phyloP scores from a whole-genome alignment of 495 filamentous ascomycete genomes.

The Hypoxylon intermedium region DNA sequence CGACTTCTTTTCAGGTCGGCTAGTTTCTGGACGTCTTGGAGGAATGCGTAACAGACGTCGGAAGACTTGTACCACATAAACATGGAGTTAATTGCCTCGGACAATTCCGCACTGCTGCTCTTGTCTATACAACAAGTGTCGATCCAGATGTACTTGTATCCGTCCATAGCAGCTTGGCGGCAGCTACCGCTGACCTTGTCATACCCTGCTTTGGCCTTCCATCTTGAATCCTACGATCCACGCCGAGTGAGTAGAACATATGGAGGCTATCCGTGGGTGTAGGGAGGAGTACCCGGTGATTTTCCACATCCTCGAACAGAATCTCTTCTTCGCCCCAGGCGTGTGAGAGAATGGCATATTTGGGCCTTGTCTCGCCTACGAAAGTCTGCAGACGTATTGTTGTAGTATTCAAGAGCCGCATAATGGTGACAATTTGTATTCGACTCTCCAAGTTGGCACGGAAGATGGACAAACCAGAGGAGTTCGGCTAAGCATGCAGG shows the following conservation, averaged over 20 bases:
- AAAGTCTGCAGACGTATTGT: constrained; percentile 24
- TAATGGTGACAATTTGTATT: background rate
- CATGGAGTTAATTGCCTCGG: no score
- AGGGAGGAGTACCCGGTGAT: background rate
- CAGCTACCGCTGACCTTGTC: constrained; percentile 6
- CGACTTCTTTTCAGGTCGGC: no score
- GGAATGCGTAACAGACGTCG: constrained; percentile 42
- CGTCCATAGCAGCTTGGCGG: background rate
- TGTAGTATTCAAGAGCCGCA: constrained; percentile 33
- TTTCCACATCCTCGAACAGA: constrained; percentile 27
- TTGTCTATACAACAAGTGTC: constrained; percentile 50
- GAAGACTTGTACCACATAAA: constrained; percentile 42
- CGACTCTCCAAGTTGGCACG: no score
- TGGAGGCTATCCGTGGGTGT: background rate
- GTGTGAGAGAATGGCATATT: constrained; percentile 38
- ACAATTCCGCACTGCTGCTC: constrained; percentile 41
- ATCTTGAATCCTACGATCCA: background rate
- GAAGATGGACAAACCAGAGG: no score
- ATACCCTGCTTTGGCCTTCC: constrained; percentile 22
- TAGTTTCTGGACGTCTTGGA: constrained; percentile 32
- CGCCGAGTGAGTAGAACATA: background rate
- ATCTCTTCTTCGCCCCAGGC: constrained; percentile 32
- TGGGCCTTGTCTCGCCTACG: background rate
- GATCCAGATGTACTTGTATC: constrained; percentile 32
- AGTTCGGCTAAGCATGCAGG: no score